Evolutionary conservation across 129 eudicot species (phyloP).

Genomic region (Smallanthus sonchifolius): DNA sequence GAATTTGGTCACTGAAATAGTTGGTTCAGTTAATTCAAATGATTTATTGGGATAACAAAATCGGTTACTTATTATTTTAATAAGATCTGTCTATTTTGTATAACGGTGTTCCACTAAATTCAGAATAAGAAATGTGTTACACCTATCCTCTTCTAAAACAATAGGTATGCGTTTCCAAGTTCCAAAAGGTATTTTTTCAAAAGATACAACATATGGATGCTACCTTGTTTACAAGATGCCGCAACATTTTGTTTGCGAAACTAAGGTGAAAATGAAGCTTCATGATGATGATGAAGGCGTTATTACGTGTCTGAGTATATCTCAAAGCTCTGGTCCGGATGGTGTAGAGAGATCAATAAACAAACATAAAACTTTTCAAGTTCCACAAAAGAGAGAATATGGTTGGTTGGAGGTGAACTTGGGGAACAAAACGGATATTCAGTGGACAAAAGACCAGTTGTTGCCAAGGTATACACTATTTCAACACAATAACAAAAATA

Average conservation of each 20-base stretch:
- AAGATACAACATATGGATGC: background rate
- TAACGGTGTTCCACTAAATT: background rate
- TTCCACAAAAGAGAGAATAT: background rate
- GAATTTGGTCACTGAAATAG: no score
- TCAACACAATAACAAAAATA: no score
- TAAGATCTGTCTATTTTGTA: no score
- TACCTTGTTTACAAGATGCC: constrained; percentile 7
- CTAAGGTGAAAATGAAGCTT: background rate
- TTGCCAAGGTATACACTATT: background rate
- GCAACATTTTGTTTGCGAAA: background rate
- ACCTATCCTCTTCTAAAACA: background rate
- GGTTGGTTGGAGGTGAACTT: constrained; percentile 11
- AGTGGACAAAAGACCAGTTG: background rate
- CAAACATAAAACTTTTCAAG: background rate
- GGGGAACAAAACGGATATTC: background rate
- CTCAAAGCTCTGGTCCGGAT: background rate
- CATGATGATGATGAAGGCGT: background rate
- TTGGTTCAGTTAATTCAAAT: no score
- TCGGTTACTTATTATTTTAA: no score
- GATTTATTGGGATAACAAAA: no score
- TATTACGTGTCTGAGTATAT: background rate
- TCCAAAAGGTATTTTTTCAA: background rate
- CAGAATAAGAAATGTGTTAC: background rate
- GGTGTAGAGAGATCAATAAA: background rate
- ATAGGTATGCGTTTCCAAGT: background rate